Base-by-base conservation (phyloP, 78 protist genomes). In the Dictyostelium discoideum region DNA sequence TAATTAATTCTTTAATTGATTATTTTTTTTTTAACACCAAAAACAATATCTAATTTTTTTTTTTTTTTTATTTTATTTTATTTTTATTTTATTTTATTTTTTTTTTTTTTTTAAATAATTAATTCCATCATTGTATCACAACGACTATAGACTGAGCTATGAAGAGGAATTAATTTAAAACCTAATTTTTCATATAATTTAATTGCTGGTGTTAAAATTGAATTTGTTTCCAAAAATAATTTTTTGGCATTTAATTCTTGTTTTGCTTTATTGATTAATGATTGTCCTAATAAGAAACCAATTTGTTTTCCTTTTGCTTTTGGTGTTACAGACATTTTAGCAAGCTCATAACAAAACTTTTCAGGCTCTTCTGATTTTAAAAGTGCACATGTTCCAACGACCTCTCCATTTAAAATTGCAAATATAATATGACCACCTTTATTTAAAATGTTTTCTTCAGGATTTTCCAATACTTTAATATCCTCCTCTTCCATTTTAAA, bases 141-240 rank as follows among this genome's bases (percentile, higher is more conserved):
- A 32, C 46, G 46, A 74, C 81, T 74, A 16, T 74, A 29, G 14
- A 74, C n/a, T 16, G 81, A 32, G 18, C 1, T 9, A 2, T 9
- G 5, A n/a, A 73, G 32, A 32, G 80, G 80, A 32, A 74, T 37
- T 29, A 5, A 32, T 79, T 40, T 44, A 18, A 79, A 79, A 22
- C 63, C 85, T n/a, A 79, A 39, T 44, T 79, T 79, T n/a, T 79
- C 60, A n/a, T 79, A 79, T 24, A 79, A 22, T n/a, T 79, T 79
- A n/a, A 79, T 79, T 44, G 85, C 85, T 8, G 85, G 85, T 5
- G 8, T 79, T 44, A 79, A 42, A n/a, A 8, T 5, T 5, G 85
- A 44, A 20, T 79, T 40, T 39, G 85, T 79, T 42, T 79, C 85
- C 18, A 79, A 46, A 40, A 9, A 42, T n/a, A 79, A 7, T 79